A percentile compares a stretch with the other conserved stretches of the same genome.
These are phyloP conservation scores for Tilletia indica DNA, from an alignment of 1,284 basidiomycete genomes.

Conservation along the genomic window DNA sequence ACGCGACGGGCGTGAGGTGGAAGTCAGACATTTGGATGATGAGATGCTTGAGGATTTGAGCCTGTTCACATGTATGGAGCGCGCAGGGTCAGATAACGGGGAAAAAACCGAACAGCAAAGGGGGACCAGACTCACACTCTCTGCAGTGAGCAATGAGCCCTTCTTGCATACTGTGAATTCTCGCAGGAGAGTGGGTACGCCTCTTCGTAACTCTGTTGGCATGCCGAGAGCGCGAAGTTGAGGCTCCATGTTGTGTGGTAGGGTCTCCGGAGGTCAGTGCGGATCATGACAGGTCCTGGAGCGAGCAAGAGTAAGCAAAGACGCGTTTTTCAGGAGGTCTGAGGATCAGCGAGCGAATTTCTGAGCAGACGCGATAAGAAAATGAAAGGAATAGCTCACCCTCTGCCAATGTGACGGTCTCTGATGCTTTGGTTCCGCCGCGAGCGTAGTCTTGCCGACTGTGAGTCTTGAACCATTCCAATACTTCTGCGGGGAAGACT, in stretches of 20 bases:
- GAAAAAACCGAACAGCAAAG: not conserved
- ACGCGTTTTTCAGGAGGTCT: not conserved
- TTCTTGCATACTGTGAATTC: conserved; percentile 78
- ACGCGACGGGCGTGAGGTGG: conserved; percentile 50
- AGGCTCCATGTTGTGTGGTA: conserved; percentile 94
- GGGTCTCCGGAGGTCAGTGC: conserved; percentile 62
- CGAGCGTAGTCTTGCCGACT: conserved; percentile 87
- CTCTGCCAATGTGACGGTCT: conserved; percentile 73
- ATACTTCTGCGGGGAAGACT: conserved; percentile 79
- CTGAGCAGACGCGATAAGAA: not conserved
- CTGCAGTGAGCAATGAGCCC: conserved; percentile 74
- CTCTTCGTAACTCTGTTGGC: conserved; percentile 77
- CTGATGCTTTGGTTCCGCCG: conserved; percentile 74
- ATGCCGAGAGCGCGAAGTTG: conserved; percentile 89
- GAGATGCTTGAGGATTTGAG: conserved; percentile 54
- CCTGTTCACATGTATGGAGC: conserved; percentile 22
- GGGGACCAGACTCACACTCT: conserved; percentile 54
- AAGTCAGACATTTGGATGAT: conserved; percentile 50
- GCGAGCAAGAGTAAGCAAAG: not conserved
- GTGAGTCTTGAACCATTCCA: conserved; percentile 92
- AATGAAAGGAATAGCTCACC: conserved; percentile 42
- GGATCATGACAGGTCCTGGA: conserved; percentile 38
- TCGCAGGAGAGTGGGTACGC: conserved; percentile 76
- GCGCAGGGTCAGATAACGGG: not conserved
- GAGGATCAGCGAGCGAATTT: not conserved